Evolutionary conservation across 2,329 filamentous ascomycete genomes (phyloP), one percentile per base, ranked within the genome.

Genomic region (Fusarium armeniacum): DNA sequence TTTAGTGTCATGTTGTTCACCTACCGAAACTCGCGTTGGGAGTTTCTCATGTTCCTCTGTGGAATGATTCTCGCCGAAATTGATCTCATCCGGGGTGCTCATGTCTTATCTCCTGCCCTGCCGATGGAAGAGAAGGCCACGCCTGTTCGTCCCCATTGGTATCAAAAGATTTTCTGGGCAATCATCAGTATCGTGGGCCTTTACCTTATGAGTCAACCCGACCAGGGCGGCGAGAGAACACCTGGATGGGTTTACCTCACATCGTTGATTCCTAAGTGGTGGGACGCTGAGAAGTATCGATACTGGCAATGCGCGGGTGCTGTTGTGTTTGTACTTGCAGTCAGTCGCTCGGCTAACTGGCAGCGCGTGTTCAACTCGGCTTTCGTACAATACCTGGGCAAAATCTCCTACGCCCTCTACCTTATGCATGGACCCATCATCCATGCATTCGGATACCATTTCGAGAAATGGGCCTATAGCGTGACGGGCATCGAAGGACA

Each of bases 391-490:
- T 90, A 89, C 76, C 78, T 90, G 8, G 88, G 88, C 62, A 84
- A 84, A 73, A 85, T 90, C 69, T 89, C 86, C 54, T 90, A 87
- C 73, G 84, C 86, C 51, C 74, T 90, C 28, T 90, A 90, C 75
- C 82, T 90, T 16, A 85, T 89, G 80, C 88, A 90, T 73, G 86
- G 87, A 1, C 85, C 86, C 5, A 81, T 84, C 4, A 81, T 85
- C 73, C 86, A 87, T 70, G 82, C 83, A 3, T 70, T 85, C 20
- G 86, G 86, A 13, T 88, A 87, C 69, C 79, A 82, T 35, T 82
- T 83, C 61, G 81, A 87, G 72, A 81, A 80, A 35, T 81, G 82
- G 77, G 83, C 81, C 1, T 87, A 83, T 76, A 74, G 76, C 15
- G 41, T 84, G 38, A 86, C 83, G 0, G 86, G 86, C 8, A 78